Percentiles rank a stretch among this genome's conserved stretches.
Evolutionary conservation across 2,329 filamentous ascomycete species (phyloP).

Genomic region (Ascosphaera apis): DNA sequence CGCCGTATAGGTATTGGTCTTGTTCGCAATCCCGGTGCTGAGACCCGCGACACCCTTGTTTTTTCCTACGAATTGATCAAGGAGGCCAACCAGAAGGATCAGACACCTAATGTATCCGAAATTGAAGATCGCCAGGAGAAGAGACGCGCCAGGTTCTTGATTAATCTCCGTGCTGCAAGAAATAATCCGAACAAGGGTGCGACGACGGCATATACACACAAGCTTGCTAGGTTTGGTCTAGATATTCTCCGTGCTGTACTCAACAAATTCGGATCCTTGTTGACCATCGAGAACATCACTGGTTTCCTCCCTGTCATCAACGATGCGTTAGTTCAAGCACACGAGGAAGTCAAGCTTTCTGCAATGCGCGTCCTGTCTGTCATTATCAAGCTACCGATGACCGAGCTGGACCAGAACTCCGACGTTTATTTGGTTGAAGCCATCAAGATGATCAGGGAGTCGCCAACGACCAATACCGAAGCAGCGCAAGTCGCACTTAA

Average conservation of each 20-base stretch:
- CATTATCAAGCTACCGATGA: constrained; percentile 63
- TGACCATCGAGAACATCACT: constrained; percentile 54
- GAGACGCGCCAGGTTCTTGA: constrained; percentile 43
- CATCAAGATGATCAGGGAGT: constrained; percentile 53
- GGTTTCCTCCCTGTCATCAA: constrained; percentile 79
- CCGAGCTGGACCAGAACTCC: constrained; percentile 42
- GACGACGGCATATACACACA: constrained; percentile 62
- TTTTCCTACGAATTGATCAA: constrained; percentile 93
- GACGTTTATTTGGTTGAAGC: constrained; percentile 70
- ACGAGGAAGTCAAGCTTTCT: constrained; percentile 83
- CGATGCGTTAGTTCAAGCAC: constrained; percentile 58
- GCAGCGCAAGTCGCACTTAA: constrained; percentile 74
- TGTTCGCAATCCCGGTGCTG: constrained; percentile 55
- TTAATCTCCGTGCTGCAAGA: constrained; percentile 53
- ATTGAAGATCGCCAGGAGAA: constrained; percentile 13
- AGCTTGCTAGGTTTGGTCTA: constrained; percentile 67
- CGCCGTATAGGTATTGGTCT: constrained; percentile 64
- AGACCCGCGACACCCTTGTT: constrained; percentile 60
- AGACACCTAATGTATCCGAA: constrained; percentile 3
- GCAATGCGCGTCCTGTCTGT: constrained; percentile 66
- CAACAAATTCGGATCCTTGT: constrained; percentile 60
- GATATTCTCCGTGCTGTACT: constrained; percentile 71
- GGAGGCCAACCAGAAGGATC: constrained; percentile 42
- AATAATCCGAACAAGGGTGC: constrained; percentile 47
- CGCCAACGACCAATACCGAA: constrained; percentile 58